Evolutionary conservation across 768 basidiomycete genomes (phyloP), one percentile per base, ranked within the genome.

Genomic region (Thelephora ganbajun): DNA sequence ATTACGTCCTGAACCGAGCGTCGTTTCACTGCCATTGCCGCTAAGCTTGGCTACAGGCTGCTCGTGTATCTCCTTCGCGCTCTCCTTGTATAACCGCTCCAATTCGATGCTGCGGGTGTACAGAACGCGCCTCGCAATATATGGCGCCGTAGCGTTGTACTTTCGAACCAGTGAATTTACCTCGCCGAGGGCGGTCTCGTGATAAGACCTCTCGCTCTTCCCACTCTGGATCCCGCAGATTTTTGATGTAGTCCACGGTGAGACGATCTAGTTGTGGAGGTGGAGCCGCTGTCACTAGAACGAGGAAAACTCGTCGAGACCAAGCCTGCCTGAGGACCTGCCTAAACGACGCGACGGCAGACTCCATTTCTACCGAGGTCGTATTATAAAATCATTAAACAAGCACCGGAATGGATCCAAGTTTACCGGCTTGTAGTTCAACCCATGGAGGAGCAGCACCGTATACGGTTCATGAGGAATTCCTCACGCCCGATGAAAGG

Each of bases 381-480:
- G 26, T 4, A 30, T 4, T 30, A 9, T 30, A 9, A 30, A 7
- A 22, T 44, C 33, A 52, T 22, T 42, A 33, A 13, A 35, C 14
- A 43, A 30, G 33, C 20, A 12, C 6, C 19, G 11, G 30, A 11
- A 13, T 36, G 36, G 13, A 13, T 44, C 14, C 23, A 34, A 33
- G 20, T 73, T 42, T 51, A 78, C 81, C 82, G 48, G 69, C 66
- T 61, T 89, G 88, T 33, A 87, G 56, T 63, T 91, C 87, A 1
- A 91, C 79, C 88, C 89, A 92, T 3, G 85, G 82, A 26, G 88
- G 89, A 3, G 77, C 74, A 5, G 82, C 83, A n/a, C 83, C 86
- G 53, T 88, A 89, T 87, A 11, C 88, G 76, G 54, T 90, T 92
- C 80, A 91, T 79, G 43, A 91, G 66, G 54, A 81, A 85, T 57